phyloP scores from a whole-genome alignment of 805 yeast genomes.

The Tetrapisispora arboricola region DNA sequence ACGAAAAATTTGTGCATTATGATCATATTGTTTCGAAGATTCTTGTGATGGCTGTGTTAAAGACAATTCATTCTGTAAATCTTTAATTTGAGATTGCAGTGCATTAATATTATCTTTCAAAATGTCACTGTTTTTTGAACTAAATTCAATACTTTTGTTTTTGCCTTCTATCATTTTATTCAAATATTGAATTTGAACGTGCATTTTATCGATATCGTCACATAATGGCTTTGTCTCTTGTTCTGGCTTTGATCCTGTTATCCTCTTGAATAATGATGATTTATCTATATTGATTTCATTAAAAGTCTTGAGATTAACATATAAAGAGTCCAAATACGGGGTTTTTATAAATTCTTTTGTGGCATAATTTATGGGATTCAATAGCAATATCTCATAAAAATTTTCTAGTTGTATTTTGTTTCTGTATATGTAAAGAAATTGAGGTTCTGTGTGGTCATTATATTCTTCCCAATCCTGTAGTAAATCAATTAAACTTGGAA shows the following conservation, averaged over 20 bases:
- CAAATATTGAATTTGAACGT: constrained; percentile 9
- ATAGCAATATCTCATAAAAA: constrained; percentile 52
- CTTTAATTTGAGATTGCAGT: constrained; percentile 9
- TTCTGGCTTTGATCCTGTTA: constrained; percentile 37
- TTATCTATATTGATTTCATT: constrained; percentile 37
- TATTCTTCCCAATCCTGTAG: constrained; percentile 40
- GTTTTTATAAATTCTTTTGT: constrained; percentile 79
- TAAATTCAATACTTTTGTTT: background rate
- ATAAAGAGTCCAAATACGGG: constrained; percentile 80
- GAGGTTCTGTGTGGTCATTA: constrained; percentile 36
- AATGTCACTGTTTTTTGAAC: background rate
- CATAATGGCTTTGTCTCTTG: background rate
- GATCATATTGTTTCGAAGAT: background rate
- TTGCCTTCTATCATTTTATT: constrained; percentile 8
- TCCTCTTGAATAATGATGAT: constrained; percentile 23
- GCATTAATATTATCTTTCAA: background rate
- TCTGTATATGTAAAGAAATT: constrained; percentile 53
- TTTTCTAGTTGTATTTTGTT: constrained; percentile 41
- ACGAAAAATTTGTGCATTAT: background rate
- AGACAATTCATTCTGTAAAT: constrained; percentile 26
- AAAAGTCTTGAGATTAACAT: constrained; percentile 61
- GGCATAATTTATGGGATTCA: constrained; percentile 79
- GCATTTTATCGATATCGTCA: constrained; percentile 6
- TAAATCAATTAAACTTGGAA: constrained; percentile 51
- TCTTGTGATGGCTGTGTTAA: background rate